Evolutionary conservation across 1,284 basidiomycete genomes (phyloP), one percentile per base, ranked within the genome.

Genomic region (Boletus sp.): DNA sequence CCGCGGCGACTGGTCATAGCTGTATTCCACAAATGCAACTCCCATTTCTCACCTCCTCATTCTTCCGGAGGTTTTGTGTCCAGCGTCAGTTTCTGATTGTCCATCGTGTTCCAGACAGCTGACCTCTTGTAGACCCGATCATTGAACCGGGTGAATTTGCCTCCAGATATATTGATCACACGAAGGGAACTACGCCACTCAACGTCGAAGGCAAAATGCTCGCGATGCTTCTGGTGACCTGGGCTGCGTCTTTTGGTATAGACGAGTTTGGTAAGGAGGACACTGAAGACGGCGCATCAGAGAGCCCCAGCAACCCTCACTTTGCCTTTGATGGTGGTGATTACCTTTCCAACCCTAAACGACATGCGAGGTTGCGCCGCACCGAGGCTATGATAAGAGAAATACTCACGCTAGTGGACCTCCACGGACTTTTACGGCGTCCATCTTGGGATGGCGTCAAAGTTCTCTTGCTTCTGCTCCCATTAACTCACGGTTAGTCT

Each of bases 391-490:
- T 91, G 77, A 70, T 89, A 12, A 76, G 77, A 37, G 83, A 91
- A 65, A 69, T 93, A 29, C 71, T 94, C 22, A 77, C 80, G 50
- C 77, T 91, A 48, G 79, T 94, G 41, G 91, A 94, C 64, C 70
- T 82, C 38, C 81, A 84, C 52, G 85, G 84, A 14, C 67, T 94
- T 19, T 72, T 93, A 61, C 76, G 91, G n/a, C 81, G 81, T 49
- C 90, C 90, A 2, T 80, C 84, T 3, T 88, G 89, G 82, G 92
- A 94, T 55, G 91, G 91, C 10, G 83, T 91, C 23, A 76, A 88
- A 32, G 80, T 81, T 2, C 71, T 94, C 27, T 68, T 94, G 20
- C 73, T 94, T 36, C 68, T 91, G 22, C 69, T 91, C 49, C 91
- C 91, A 7, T 73, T 94, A 33, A 83, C 90, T 33, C 84, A 89